Evolutionary conservation across 176 grass and related monocot species (phyloP), one percentile per base, ranked within the genome.

Genomic region (Oryza glumipatula): DNA sequence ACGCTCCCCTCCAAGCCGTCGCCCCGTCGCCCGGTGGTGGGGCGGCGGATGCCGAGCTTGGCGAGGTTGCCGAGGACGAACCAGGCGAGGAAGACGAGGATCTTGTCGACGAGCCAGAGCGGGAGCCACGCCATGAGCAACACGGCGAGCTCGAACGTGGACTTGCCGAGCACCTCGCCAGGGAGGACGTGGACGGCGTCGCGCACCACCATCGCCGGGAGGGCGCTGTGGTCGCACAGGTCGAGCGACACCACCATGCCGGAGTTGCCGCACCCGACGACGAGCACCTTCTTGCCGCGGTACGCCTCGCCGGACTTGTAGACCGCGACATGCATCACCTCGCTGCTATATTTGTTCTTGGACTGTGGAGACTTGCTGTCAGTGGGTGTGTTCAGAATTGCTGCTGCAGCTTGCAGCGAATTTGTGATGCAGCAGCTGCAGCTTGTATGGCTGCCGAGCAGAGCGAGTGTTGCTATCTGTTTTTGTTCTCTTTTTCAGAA

Each of bases 231-330:
- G 15, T 94, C 90, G 74, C 79, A 77, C 28, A 97, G 92, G 76
- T 97, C 95, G 5, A 97, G 92, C 21, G 92, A 97, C 9, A 97
- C 84, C 78, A 94, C 95, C 92, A 97, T 97, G 0, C 95, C 95
- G n/a, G 95, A 97, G 90, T 97, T 97, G 0, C 95, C 95, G 26
- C 95, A 94, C 17, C 95, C 95, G 3, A 97, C 90, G 0, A 97
- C 92, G 15, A 97, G 86, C 4, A 97, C 95, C 28, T 85, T 49
- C 84, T 93, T 91, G 2, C 95, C 92, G 5, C 72, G 51, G 88
- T 91, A 94, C 0, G 22, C 24, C 36, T 88, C 79, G 14, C 92
- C 95, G 5, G 90, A 91, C 77, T 91, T 93, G 86, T 97, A 97
- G 1, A 88, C 73, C 9, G 74, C 49, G 16, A 91, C 92, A 49